phyloP scores from a whole-genome alignment of 2,329 filamentous ascomycete species.

The Penicillium sumatraense region DNA sequence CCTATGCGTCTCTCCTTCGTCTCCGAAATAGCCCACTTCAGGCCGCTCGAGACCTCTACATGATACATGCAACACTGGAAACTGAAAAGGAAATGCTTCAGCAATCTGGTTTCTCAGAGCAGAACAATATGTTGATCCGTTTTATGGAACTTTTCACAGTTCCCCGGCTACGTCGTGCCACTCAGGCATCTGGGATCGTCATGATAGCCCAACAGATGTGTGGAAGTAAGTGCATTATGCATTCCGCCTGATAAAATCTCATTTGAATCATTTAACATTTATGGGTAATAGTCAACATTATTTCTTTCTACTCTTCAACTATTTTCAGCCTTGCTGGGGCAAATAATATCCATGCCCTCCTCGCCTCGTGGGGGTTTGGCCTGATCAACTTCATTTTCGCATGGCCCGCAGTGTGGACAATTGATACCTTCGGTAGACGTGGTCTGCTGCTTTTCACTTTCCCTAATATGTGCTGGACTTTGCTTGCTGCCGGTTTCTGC shows the following conservation, averaged over 20 bases:
- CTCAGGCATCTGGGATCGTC: conserved; percentile 31
- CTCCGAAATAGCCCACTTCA: conserved; percentile 40
- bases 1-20: conserved; percentile 38
- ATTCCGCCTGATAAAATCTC: not conserved
- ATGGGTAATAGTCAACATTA: conserved; percentile 31
- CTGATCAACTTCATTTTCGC: conserved; percentile 36
- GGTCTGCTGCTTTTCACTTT: conserved; percentile 33
- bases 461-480: conserved; percentile 31
- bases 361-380: conserved; percentile 33
- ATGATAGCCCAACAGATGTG: conserved; percentile 38
- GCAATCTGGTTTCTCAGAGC: conserved; percentile 13
- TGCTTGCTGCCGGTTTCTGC: conserved; percentile 29
- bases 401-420: conserved; percentile 32
- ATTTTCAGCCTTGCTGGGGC: conserved; percentile 24
- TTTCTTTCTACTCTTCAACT: conserved; percentile 35
- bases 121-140: conserved; percentile 20
- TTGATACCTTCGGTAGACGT: conserved; percentile 32
- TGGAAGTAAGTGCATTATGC: conserved; percentile 25
- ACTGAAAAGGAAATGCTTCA: conserved; percentile 30
- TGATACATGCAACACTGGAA: conserved; percentile 31
- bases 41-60: conserved; percentile 42
- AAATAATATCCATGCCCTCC: conserved; percentile 22
- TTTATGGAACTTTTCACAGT: conserved; percentile 26
- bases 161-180: conserved; percentile 29
- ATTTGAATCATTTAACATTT: not conserved